Evolutionary conservation across 2,329 filamentous ascomycete genomes (phyloP), one percentile per base, ranked within the genome.

Genomic region (Fusarium secorum): DNA sequence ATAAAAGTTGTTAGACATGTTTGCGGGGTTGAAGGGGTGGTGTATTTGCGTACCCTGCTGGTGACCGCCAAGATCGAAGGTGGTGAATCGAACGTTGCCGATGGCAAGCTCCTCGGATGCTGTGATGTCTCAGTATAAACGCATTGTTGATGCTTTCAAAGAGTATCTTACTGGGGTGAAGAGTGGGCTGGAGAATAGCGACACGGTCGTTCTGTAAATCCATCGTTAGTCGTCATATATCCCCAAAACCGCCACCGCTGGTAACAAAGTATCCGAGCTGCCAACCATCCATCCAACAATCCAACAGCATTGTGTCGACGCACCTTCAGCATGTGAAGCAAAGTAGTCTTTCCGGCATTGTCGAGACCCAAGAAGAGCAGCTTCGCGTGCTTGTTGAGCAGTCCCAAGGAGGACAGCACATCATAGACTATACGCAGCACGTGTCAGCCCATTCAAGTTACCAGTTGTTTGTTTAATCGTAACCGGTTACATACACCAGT

Each of bases 361-460:
- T 97, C 94, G 70, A 97, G 91, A 76, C 94, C 94, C 72, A 97
- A 90, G 85, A 97, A 97, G 64, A 97, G 89, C 66, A 97, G 89
- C 89, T 97, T 97, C 78, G 94, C 94, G 83, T 97, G 93, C 88
- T 97, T 97, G 89, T 97, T 97, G 75, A 95, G 87, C 78, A 97
- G 88, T 77, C 94, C 94, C 71, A 97, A 88, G 73, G 90, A 93
- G 78, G 94, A 93, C 78, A 97, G 90, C 77, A 97, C 86, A 85
- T 97, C 93, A 88, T 93, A 97, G 84, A 97, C 94, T 81, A 78
- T 65, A 63, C 51, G 61, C 59, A 75, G 73, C 74, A 76, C 77
- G 73, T 79, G 79, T 81, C 78, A 80, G 79, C 75, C 71, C 66
- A 74, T 69, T 49, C 30, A 55, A 60, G 60, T 61, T 38, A 41